A percentile compares a stretch with the other conserved stretches of the same genome.
Evolutionary conservation across 805 yeast genomes (phyloP).

Genomic region (Yamadazyma insecticola): DNA sequence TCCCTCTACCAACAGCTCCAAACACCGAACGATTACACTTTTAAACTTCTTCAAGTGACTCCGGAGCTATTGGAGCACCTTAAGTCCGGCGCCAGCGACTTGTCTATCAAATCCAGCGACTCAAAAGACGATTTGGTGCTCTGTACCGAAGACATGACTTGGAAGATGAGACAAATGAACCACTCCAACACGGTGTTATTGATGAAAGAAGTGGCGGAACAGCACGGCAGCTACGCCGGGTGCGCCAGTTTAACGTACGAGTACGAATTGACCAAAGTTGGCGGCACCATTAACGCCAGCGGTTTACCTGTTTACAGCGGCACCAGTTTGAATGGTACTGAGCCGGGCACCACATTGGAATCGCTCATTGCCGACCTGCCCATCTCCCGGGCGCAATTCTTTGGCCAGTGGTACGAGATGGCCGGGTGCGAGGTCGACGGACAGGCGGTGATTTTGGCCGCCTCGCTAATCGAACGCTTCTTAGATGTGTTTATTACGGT

Average conservation of each 20-base stretch:
- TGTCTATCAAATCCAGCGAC: conserved; percentile 33
- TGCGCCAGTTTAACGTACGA: conserved; percentile 25
- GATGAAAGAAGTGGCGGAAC: conserved; percentile 7
- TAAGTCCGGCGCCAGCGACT: conserved; percentile 19
- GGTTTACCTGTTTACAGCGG: conserved; percentile 23
- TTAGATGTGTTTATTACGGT: conserved; percentile 23
- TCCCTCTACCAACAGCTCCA: conserved; percentile 4
- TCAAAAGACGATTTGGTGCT: conserved; percentile 43
- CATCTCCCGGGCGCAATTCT: conserved; percentile 53
- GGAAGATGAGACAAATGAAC: conserved; percentile 68
- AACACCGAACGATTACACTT: conserved; percentile 17
- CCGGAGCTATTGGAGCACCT: conserved; percentile 43
- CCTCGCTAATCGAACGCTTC: conserved; percentile 19
- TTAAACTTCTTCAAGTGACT: conserved; percentile 49
- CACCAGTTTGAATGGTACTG: background rate
- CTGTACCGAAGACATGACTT: conserved; percentile 57
- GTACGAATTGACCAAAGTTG: conserved; percentile 26
- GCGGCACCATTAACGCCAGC: conserved; percentile 27
- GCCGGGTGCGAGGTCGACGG: conserved; percentile 57
- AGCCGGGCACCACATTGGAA: no score
- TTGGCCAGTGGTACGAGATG: conserved; percentile 42
- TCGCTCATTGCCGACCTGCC: conserved; percentile 37
- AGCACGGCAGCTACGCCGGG: conserved; percentile 16
- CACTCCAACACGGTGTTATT: conserved; percentile 83
- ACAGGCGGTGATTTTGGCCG: conserved; percentile 27